Percentiles rank a stretch among this genome's conserved stretches.
Conservation (phyloP, 352 stramenopile species). For the Halophytophthora polymorphica region DNA sequence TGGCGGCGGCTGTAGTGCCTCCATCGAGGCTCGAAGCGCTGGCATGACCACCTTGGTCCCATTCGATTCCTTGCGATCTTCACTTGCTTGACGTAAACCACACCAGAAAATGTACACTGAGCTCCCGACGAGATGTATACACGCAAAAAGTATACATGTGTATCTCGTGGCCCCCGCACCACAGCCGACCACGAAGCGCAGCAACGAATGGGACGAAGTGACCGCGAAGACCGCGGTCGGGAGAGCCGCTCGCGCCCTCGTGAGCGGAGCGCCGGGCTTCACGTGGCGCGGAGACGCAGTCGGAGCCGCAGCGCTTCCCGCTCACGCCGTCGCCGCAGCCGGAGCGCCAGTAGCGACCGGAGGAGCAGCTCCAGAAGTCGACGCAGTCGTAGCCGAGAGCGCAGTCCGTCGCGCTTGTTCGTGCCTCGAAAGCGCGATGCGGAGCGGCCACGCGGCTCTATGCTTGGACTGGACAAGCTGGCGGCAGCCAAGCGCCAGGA, state of each 20-base stretch:
- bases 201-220: background rate
- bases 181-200: no score
- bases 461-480: constrained; percentile 59
- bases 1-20: no score
- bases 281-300: constrained; percentile 32
- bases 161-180: no score
- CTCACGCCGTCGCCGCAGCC: constrained; percentile 3
- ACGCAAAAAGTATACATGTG: no score
- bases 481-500: constrained; percentile 62
- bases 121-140: no score
- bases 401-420: constrained; percentile 6
- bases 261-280: constrained; percentile 16
- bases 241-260: constrained; percentile 1
- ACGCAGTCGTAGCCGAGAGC: constrained; percentile 6
- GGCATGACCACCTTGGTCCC: no score
- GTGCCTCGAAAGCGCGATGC: background rate
- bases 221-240: background rate
- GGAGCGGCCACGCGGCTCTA: constrained; percentile 23
- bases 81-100: no score
- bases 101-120: no score
- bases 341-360: constrained; percentile 7
- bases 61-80: no score
- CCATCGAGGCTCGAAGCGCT: no score
- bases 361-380: constrained; percentile 3
- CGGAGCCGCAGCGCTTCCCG: constrained; percentile 10